Base-by-base conservation (phyloP, 331 rosid genomes). In the Erythrophleum ivorense region DNA sequence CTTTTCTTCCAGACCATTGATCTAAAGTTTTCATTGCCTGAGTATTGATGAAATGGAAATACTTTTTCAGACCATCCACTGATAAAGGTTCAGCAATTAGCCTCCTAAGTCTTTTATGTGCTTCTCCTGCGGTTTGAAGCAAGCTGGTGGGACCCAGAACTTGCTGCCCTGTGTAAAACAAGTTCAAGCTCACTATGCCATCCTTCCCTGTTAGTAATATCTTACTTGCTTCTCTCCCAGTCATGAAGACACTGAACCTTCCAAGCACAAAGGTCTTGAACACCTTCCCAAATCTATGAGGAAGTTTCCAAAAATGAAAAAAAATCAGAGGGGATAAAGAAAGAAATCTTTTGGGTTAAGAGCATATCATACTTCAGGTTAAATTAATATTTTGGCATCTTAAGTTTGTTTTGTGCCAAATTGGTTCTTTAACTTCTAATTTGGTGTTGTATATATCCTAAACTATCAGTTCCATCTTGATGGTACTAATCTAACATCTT, bases 161-260 rank as follows among this genome's bases (percentile, higher is more conserved):
- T 77, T 92, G 98, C 72, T 88, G 80, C 11, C 97, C 97, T 5
- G 97, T 88, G 31, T 89, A 90, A 65, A 89, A 94, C 70, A 94
- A 83, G 79, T 92, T 94, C 87, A 94, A 83, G 84, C 97, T 94
- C 81, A 91, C 94, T 89, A 92, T 63, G 1, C 97, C 93, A 78
- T 92, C 98, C 77, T 84, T 92, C 52, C 96, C 97, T 1, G 93
- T 89, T 69, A 94, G 78, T 83, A 92, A 63, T 48, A 91, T 88
- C 89, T 94, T 94, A 36, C 93, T 88, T 63, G 96, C 97, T 75
- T 94, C 96, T 59, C 94, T 94, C 55, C 98, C 94, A 16, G 97
- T 94, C 98, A 92, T 91, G 83, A 94, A 94, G 6, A 92, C 90
- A 6, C 86, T 89, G 80, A 88, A 88, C 82, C 97, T 91, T 63